Conservation (phyloP, 208 protist species). For the Trypanosoma caninum region DNA sequence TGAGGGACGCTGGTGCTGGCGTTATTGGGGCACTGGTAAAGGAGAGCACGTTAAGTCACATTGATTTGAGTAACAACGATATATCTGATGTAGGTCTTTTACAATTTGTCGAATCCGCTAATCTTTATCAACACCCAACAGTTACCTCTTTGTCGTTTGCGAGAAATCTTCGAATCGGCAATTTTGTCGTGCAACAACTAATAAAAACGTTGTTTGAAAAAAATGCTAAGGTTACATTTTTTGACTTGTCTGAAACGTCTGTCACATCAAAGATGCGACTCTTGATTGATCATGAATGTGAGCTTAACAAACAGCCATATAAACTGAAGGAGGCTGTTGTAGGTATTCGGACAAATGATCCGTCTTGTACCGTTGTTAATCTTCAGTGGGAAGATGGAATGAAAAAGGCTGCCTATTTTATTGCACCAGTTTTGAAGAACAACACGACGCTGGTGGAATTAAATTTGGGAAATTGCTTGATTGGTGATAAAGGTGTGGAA, state of each 20-base stretch:
- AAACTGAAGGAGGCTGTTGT: slow-evolving; percentile 67
- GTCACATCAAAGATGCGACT: slow-evolving; percentile 36
- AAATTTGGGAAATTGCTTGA: slow-evolving; percentile 74
- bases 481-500: slow-evolving; percentile 64
- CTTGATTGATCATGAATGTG: slow-evolving; percentile 58
- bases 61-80: slow-evolving; percentile 46
- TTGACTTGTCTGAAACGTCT: slow-evolving; percentile 55
- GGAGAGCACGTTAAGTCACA: slow-evolving; percentile 32
- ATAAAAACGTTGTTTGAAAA: slow-evolving; percentile 51
- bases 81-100: slow-evolving; percentile 46
- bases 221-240: slow-evolving; percentile 49
- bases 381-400: slow-evolving; percentile 75
- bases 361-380: slow-evolving; percentile 48
- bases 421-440: slow-evolving; percentile 48
- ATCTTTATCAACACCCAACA: slow-evolving; percentile 43
- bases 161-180: slow-evolving; percentile 51
- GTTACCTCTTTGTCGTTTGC: slow-evolving; percentile 54
- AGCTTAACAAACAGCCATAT: slow-evolving; percentile 68
- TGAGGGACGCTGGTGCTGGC: slow-evolving; percentile 39
- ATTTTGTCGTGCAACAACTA: slow-evolving; percentile 40
- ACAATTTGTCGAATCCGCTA: slow-evolving; percentile 42
- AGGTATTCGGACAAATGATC: slow-evolving; percentile 41
- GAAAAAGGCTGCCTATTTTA: slow-evolving; percentile 52
- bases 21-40: slow-evolving; percentile 48
- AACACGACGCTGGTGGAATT: slow-evolving; percentile 55